phyloP scores from a whole-genome alignment of 768 basidiomycete genomes.

The Mrakia frigida region DNA sequence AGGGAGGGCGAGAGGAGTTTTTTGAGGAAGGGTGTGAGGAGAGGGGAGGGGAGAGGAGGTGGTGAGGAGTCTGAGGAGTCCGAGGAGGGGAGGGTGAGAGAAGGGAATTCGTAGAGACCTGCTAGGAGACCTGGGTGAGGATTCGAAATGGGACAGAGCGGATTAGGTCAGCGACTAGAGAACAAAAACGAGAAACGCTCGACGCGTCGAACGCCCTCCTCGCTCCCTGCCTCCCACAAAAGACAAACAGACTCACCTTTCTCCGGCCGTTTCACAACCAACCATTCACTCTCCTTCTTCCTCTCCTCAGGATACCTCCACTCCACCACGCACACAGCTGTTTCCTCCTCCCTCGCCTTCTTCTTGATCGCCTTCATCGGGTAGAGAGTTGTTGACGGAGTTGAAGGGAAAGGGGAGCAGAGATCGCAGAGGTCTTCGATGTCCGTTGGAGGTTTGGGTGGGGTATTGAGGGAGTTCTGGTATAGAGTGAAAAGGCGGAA shows the following conservation, averaged over 20 bases:
- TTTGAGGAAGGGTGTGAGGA: not conserved
- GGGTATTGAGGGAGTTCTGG: not conserved
- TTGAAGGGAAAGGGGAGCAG: conserved; percentile 23
- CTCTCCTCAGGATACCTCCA: not conserved
- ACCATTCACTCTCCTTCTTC: conserved; percentile 10
- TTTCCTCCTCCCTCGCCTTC: conserved; percentile 23
- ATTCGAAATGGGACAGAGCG: not conserved
- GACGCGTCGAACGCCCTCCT: not conserved
- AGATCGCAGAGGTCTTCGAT: conserved; percentile 32
- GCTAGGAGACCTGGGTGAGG: conserved; percentile 27
- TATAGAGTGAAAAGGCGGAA: no score
- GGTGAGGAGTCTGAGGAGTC: not conserved
- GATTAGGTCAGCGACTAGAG: no score
- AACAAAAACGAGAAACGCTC: not conserved
- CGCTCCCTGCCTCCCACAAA: no score
- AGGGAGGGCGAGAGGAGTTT: not conserved
- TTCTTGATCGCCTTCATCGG: conserved; percentile 32
- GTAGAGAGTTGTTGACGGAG: not conserved
- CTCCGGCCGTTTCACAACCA: conserved; percentile 32
- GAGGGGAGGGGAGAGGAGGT: not conserved
- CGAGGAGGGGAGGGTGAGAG: conserved; percentile 6
- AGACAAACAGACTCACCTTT: conserved; percentile 14
- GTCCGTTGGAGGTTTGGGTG: not conserved
- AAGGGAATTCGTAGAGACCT: conserved; percentile 30
- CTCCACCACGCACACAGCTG: conserved; percentile 22